Evolutionary conservation across 2,329 filamentous ascomycete species (phyloP).

Genomic region (Grosmannia huntii): DNA sequence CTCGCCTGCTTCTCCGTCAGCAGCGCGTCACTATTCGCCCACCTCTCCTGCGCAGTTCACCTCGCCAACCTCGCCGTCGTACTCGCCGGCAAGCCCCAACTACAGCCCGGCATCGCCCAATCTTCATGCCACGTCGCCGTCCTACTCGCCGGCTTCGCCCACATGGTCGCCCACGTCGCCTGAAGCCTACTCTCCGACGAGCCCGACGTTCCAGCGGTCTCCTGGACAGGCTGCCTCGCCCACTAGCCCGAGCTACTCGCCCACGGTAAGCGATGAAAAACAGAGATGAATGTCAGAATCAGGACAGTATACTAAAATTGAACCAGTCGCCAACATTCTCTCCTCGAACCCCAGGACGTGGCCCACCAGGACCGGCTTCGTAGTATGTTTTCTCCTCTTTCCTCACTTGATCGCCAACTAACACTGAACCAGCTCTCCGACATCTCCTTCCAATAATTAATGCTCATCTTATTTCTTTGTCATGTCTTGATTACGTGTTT

Average conservation of each 20-base stretch:
- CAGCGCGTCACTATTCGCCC: conserved; percentile 45
- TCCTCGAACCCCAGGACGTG: conserved; percentile 29
- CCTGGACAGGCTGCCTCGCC: conserved; percentile 45
- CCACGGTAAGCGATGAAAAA: conserved; percentile 30
- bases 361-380: conserved; percentile 21
- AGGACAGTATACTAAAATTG: background rate
- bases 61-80: conserved; percentile 62
- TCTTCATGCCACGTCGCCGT: conserved; percentile 41
- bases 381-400: conserved; percentile 21
- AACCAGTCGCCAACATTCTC: conserved; percentile 31
- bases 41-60: conserved; percentile 65
- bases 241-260: conserved; percentile 59
- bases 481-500: conserved; percentile 9
- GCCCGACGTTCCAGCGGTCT: conserved; percentile 44
- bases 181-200: conserved; percentile 49
- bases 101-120: conserved; percentile 59
- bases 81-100: conserved; percentile 57
- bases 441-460: conserved; percentile 25
- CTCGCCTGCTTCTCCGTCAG: conserved; percentile 47
- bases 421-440: conserved; percentile 20
- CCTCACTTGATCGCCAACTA: background rate
- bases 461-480: conserved; percentile 1
- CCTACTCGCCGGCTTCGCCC: conserved; percentile 59
- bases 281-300: background rate
- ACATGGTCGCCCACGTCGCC: conserved; percentile 66